Percentiles rank a stretch among this genome's conserved stretches.
Evolutionary conservation across 345 rosid species (phyloP).

Genomic region (Eucalyptus melliodora): DNA sequence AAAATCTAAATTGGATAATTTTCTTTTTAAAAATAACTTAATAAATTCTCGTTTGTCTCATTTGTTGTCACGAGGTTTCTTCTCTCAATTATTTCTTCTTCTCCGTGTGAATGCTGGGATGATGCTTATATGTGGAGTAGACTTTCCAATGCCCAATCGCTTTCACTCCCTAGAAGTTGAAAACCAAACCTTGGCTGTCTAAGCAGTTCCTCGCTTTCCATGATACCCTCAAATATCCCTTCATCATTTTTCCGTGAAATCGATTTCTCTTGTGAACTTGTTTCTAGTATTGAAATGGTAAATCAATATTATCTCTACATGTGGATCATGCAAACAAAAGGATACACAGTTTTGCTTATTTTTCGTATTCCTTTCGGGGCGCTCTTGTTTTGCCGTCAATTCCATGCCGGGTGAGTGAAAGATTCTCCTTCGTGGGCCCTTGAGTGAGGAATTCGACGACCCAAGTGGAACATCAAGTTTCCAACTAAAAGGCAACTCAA

Average conservation of each 20-base stretch:
- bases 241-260: neutral
- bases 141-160: accelerated
- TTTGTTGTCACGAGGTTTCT: no score
- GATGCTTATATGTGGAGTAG: constrained; percentile 58
- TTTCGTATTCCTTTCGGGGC: neutral
- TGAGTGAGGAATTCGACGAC: neutral
- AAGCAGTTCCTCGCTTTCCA: neutral
- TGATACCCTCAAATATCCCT: neutral
- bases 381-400: neutral
- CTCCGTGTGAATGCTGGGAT: constrained; percentile 18
- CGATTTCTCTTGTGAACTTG: neutral
- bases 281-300: neutral
- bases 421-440: neutral
- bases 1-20: neutral
- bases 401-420: neutral
- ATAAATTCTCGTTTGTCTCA: neutral
- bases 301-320: neutral
- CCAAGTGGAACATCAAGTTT: neutral
- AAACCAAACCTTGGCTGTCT: no score
- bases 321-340: neutral
- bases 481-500: neutral
- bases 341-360: neutral
- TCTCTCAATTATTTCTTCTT: no score
- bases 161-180: neutral
- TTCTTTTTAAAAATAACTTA: neutral